Base-by-base conservation (phyloP, 768 basidiomycete species). In the Clitopilus passeckerianus region DNA sequence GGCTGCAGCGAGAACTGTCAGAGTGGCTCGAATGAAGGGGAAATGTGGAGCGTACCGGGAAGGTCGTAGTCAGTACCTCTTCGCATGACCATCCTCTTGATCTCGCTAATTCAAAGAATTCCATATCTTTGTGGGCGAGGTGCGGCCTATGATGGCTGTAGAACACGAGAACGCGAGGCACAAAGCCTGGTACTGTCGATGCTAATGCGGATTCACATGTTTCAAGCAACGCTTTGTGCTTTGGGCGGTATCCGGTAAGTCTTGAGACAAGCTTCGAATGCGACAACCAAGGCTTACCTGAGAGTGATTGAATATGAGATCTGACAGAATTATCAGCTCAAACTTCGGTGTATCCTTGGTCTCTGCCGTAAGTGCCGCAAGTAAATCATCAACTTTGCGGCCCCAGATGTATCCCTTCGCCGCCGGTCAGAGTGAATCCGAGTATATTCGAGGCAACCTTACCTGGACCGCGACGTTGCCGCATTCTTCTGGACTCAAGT, bases 231-330 rank as follows among this genome's bases (percentile, higher is more conserved):
- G 91, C 90, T 30, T 87, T 85, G 67, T 98, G 95, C 88, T 96
- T 57, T 24, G 37, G 24, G 44, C 14, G 24, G 33, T 41, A 50
- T 22, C 46, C 3, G 46, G 15, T 18, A 61, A 52, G 1, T 15
- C n/a, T 30, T 2, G 6, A 50, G 53, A n/a, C n/a, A n/a, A n/a
- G n/a, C n/a, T n/a, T 24, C 14, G 18, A 53, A 10, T 16, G n/a
- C 23, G 27, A 30, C 33, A 23, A 44, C n/a, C 8, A 14, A 8
- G 2, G 37, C 76, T 34, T 61, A 89, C 93, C 77, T 95, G 93
- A 0, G 94, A 94, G 65, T 96, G 95, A 65, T 95, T 97, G 73
- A 96, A 97, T 34, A 98, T 84, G 34, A 98, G 84, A 73, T 98
- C 95, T 1, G 93, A 95, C 58, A 98, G 78, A 61, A 98, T 86